Evolutionary conservation across 306 rosid genomes (phyloP).

Genomic region (Gynostemma pentaphyllum): DNA sequence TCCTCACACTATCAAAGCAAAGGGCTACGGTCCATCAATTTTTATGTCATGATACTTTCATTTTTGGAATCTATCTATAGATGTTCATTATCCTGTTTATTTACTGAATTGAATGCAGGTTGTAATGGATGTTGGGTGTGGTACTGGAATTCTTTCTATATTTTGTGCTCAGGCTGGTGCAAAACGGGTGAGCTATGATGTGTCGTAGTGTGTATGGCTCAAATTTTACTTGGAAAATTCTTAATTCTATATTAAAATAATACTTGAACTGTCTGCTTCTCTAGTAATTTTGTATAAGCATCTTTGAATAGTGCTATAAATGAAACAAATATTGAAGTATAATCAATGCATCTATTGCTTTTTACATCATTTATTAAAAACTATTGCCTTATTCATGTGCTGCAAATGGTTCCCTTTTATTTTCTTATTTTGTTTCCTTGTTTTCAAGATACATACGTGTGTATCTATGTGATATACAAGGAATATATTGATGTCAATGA

Average conservation of each 20-base stretch:
- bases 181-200: conserved; percentile 53
- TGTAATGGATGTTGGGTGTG: conserved; percentile 95
- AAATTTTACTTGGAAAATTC: neutral
- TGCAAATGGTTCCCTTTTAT: too few species aligned
- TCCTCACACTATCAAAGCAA: neutral
- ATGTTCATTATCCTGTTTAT: neutral
- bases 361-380: too few species aligned
- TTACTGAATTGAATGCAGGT: conserved; percentile 45
- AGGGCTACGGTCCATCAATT: neutral
- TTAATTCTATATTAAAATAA: neutral
- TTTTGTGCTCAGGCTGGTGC: conserved; percentile 99
- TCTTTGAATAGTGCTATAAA: neutral
- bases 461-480: too few species aligned
- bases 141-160: conserved; percentile 92
- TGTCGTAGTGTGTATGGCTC: neutral
- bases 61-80: neutral
- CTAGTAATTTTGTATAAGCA: neutral
- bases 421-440: too few species aligned
- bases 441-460: too few species aligned
- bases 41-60: neutral
- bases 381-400: too few species aligned
- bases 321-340: too few species aligned
- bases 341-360: too few species aligned
- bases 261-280: neutral
- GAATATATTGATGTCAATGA: too few species aligned